A percentile compares a stretch with the other conserved stretches of the same genome.
Conservation (phyloP, 495 filamentous ascomycete genomes). For the Talaromyces trachyspermus region DNA sequence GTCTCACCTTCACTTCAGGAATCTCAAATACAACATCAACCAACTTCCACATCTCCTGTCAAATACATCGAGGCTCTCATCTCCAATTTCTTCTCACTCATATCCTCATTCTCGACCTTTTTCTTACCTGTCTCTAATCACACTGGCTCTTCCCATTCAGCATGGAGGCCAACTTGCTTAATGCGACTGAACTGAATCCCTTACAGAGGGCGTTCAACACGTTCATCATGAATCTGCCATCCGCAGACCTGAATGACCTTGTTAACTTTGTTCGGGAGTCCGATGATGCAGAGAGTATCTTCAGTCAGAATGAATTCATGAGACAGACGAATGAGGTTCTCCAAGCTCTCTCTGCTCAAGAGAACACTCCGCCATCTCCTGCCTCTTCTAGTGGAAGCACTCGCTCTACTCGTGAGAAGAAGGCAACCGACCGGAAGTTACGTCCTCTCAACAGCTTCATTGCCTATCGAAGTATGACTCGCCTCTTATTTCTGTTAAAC, state of each 20-base stretch:
- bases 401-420: neutral
- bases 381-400: slow-evolving; percentile 8
- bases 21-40: neutral
- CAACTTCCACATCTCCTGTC: neutral
- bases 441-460: slow-evolving; percentile 43
- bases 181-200: neutral
- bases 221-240: slow-evolving; percentile 14
- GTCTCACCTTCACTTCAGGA: neutral
- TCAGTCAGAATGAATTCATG: neutral
- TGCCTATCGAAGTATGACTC: slow-evolving; percentile 37
- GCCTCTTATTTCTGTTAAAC: neutral
- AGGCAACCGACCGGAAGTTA: slow-evolving; percentile 9
- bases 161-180: neutral
- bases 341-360: neutral
- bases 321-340: slow-evolving; percentile 1
- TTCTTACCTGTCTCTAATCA: too few species aligned
- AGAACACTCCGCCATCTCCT: neutral
- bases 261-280: slow-evolving; percentile 5
- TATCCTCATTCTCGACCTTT: too few species aligned
- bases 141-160: too few species aligned
- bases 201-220: slow-evolving; percentile 15
- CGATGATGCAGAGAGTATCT: neutral
- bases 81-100: too few species aligned
- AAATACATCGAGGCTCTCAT: neutral
- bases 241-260: slow-evolving; percentile 11